A percentile compares a stretch with the other conserved stretches of the same genome.
These are phyloP conservation scores for Phoma sp. DNA, from an alignment of 2,329 filamentous ascomycete genomes.

Conservation along the genomic window DNA sequence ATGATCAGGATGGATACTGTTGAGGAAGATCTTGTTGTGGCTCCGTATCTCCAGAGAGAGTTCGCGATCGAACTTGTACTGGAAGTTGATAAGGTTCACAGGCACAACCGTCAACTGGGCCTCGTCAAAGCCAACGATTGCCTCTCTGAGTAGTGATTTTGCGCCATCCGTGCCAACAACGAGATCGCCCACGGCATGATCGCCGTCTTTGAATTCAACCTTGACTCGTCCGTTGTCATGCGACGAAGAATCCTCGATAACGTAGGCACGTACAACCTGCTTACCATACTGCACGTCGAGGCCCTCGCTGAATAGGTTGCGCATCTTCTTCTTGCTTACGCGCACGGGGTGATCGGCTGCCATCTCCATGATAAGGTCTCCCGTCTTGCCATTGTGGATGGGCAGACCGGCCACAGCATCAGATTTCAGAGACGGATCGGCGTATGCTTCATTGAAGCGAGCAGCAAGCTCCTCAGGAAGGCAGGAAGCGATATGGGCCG, in stretches of 20 bases:
- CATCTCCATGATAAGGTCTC: slow-evolving; percentile 34
- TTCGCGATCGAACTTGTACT: slow-evolving; percentile 22
- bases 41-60: slow-evolving; percentile 22
- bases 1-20: slow-evolving; percentile 32
- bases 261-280: slow-evolving; percentile 16
- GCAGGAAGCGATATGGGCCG: slow-evolving; percentile 25
- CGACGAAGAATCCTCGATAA: slow-evolving; percentile 13
- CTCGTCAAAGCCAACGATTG: slow-evolving; percentile 24
- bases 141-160: slow-evolving; percentile 24
- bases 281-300: slow-evolving; percentile 32
- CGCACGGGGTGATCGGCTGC: slow-evolving; percentile 27
- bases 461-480: slow-evolving; percentile 26
- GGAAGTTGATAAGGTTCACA: slow-evolving; percentile 36
- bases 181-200: slow-evolving; percentile 24
- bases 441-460: slow-evolving; percentile 34
- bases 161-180: slow-evolving; percentile 33
- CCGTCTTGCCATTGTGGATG: slow-evolving; percentile 34
- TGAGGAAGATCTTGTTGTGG: slow-evolving; percentile 30
- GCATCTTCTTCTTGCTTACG: slow-evolving; percentile 31
- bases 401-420: slow-evolving; percentile 32
- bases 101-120: slow-evolving; percentile 26
- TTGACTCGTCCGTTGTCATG: slow-evolving; percentile 23
- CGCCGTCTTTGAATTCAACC: slow-evolving; percentile 30
- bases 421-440: slow-evolving; percentile 24
- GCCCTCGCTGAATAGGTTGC: slow-evolving; percentile 32